Conservation (phyloP, 2,329 filamentous ascomycete genomes). For the Chaetothyriales sp. region DNA sequence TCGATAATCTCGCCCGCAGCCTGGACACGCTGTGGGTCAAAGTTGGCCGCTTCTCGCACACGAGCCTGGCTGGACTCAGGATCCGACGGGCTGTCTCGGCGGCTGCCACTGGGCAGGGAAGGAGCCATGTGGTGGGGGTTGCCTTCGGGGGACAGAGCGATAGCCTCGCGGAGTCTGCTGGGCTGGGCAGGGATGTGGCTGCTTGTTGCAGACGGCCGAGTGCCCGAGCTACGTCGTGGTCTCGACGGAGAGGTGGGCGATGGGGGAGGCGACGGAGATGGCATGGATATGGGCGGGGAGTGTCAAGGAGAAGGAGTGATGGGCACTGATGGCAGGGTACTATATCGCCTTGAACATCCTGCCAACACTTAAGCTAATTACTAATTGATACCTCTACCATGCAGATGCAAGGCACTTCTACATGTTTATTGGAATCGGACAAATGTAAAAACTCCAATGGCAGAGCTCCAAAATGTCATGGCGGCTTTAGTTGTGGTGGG, state of each 20-base stretch:
- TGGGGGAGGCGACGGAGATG: conserved; percentile 5
- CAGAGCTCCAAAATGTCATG: neutral
- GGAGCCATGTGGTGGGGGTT: conserved; percentile 6
- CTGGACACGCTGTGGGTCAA: conserved; percentile 6
- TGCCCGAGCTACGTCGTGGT: neutral
- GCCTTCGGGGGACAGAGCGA: conserved; percentile 13
- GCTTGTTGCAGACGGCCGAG: conserved; percentile 2
- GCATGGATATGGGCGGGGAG: neutral
- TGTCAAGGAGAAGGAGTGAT: neutral
- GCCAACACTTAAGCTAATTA: neutral
- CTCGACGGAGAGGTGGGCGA: conserved; percentile 6
- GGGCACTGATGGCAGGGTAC: neutral
- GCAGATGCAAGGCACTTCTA: neutral
- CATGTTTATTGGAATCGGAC: neutral
- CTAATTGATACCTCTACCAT: neutral
- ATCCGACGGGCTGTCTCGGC: neutral
- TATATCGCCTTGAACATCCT: neutral
- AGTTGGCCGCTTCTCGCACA: conserved; percentile 3
- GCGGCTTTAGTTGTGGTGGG: too few species aligned
- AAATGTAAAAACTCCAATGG: neutral
- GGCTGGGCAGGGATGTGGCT: conserved; percentile 13
- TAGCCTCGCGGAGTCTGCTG: conserved; percentile 15
- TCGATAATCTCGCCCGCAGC: conserved; percentile 3
- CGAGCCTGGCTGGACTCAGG: conserved; percentile 5
- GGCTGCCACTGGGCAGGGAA: conserved; percentile 7